Base-by-base conservation (phyloP, 306 rosid species). In the Cajanus cajan region DNA sequence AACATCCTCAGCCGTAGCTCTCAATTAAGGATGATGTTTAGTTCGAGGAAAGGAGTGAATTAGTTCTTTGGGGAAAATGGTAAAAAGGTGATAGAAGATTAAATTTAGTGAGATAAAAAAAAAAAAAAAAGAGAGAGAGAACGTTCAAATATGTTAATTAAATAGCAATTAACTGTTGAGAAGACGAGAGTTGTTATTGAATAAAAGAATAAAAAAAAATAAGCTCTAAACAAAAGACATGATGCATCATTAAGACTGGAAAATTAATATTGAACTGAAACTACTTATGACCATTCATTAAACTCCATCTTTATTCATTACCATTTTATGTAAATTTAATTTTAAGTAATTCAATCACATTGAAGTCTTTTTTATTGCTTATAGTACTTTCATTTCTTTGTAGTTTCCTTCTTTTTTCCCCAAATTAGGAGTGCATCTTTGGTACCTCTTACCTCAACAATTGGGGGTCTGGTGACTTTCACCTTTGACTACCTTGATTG, bases 201-300 rank as follows among this genome's bases (percentile, higher is more conserved):
- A 63, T 28, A 80, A 73, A 18, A 5, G 39, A 51, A 75, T 52
- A n/a, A n/a, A 43, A 55, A 33, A 36, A 67, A 75, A 75, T 67
- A 52, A 34, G 45, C 68, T 21, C 4, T 37, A 24, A 25, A 47
- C 5, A 34, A 7, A 74, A 48, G 64, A 62, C 55, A 48, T 22
- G 36, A 24, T 63, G 18, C 65, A 44, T 33, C 62, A 59, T 41
- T 45, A 45, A 36, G 12, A 36, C 66, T 1, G 69, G n/a, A n/a
- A n/a, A n/a, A n/a, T n/a, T n/a, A n/a, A n/a, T n/a, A n/a, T n/a
- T 24, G 44, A 74, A 74, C 78, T 41, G 66, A 24, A 16, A 37
- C 41, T 55, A 40, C 13, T 52, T 36, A 16, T 74, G 70, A 59
- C 34, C 61, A 28, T 74, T 39, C 18, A 2, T 31, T 13, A 43